Percentiles rank a stretch among this genome's conserved stretches.
Evolutionary conservation across 768 basidiomycete genomes (phyloP).

Genomic region (Mycena maculata): DNA sequence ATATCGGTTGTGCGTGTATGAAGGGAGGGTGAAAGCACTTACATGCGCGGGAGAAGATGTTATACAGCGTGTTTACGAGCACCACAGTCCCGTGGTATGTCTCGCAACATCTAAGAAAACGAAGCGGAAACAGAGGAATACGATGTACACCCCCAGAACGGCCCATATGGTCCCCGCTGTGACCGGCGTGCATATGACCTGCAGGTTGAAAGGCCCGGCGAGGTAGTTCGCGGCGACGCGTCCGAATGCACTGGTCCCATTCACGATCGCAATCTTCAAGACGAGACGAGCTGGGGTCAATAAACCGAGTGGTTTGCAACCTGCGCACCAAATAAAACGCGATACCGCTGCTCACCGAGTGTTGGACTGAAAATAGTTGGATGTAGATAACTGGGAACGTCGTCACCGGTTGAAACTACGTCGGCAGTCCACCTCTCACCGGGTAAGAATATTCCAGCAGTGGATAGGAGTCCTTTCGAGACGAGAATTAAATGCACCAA

Average conservation of each 20-base stretch:
- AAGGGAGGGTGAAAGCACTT: slow-evolving; percentile 8
- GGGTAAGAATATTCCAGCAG: slow-evolving; percentile 32
- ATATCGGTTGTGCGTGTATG: too few species aligned
- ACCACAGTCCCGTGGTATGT: slow-evolving; percentile 51
- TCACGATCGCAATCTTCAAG: slow-evolving; percentile 50
- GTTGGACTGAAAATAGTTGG: slow-evolving; percentile 37
- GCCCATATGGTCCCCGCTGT: slow-evolving; percentile 56
- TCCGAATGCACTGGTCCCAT: slow-evolving; percentile 48
- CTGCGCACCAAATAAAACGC: slow-evolving; percentile 39
- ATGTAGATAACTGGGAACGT: slow-evolving; percentile 22
- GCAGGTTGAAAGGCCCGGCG: slow-evolving; percentile 54
- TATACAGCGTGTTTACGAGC: slow-evolving; percentile 58
- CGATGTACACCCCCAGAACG: slow-evolving; percentile 49
- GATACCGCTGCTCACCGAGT: slow-evolving; percentile 31
- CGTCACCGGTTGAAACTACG: slow-evolving; percentile 1
- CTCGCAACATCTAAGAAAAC: slow-evolving; percentile 34
- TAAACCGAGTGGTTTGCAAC: background rate
- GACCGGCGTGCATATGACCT: slow-evolving; percentile 47
- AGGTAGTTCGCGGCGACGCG: slow-evolving; percentile 49
- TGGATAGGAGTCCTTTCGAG: slow-evolving; percentile 10
- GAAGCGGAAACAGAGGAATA: background rate
- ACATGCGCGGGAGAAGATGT: slow-evolving; percentile 58
- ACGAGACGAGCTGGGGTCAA: background rate
- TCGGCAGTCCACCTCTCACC: background rate
- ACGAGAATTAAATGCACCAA: too few species aligned